phyloP scores from a whole-genome alignment of 768 basidiomycete species.

The Boletellus sp. region DNA sequence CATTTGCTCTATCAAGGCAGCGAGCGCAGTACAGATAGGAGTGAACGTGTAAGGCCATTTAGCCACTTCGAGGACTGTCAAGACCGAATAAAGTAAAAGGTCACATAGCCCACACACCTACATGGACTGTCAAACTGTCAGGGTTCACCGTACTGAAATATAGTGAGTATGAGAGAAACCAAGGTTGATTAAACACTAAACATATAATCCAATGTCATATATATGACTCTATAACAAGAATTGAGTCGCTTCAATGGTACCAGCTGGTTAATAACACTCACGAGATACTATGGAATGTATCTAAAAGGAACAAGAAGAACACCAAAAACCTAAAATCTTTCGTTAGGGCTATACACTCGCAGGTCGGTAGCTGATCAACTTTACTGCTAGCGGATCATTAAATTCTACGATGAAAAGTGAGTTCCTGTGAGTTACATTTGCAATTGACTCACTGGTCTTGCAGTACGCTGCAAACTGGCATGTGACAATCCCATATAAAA shows the following conservation, averaged over 20 bases:
- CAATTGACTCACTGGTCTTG: conserved; percentile 11
- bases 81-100: neutral
- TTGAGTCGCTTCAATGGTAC: neutral
- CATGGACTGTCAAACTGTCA: conserved; percentile 6
- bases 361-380: neutral
- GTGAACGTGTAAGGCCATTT: conserved; percentile 50
- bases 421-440: neutral
- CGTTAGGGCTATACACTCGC: neutral
- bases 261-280: neutral
- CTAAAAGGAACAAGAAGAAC: conserved; percentile 8
- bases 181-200: neutral
- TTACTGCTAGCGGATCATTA: conserved; percentile 6
- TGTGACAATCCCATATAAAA: conserved; percentile 39
- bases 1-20: conserved; percentile 44
- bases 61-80: conserved; percentile 26
- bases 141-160: conserved; percentile 9
- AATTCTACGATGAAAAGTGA: neutral
- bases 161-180: neutral
- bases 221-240: conserved; percentile 5
- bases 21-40: conserved; percentile 43
- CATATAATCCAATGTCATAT: conserved; percentile 12
- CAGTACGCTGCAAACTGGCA: conserved; percentile 41
- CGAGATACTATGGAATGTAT: conserved; percentile 16
- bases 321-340: conserved; percentile 5
- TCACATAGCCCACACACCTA: neutral